Evolutionary conservation across 2,329 filamentous ascomycete species (phyloP).

Genomic region (Sclerotinia sclerotiorum): DNA sequence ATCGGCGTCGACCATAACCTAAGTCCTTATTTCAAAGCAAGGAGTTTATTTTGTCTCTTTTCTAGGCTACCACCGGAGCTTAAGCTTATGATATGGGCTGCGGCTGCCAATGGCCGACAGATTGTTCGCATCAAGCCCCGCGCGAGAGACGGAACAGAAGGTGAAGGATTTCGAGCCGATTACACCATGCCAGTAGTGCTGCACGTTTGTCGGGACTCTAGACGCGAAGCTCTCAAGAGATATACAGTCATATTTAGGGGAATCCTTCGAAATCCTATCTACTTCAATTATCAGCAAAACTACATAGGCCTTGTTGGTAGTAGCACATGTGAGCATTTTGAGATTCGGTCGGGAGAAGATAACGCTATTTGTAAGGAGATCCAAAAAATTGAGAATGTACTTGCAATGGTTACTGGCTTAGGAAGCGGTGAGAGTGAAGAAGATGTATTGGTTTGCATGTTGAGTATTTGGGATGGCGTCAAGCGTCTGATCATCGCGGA

Average conservation of each 20-base stretch:
- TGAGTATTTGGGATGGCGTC: background rate
- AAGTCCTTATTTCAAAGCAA: background rate
- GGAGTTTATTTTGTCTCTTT: conserved; percentile 5
- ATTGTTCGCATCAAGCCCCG: conserved; percentile 1
- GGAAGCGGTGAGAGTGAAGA: conserved; percentile 10
- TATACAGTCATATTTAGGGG: conserved; percentile 1
- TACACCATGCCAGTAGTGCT: conserved; percentile 3
- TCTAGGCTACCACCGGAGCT: background rate
- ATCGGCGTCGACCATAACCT: conserved; percentile 8
- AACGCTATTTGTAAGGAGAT: background rate
- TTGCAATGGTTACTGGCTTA: background rate
- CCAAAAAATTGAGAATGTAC: conserved; percentile 11
- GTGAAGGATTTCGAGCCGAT: background rate
- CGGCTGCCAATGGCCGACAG: conserved; percentile 1
- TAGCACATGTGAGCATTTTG: background rate
- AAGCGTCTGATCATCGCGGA: conserved; percentile 11
- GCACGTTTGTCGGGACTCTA: conserved; percentile 8
- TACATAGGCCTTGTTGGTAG: conserved; percentile 6
- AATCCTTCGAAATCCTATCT: background rate
- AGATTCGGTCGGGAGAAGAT: background rate
- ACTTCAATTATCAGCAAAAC: conserved; percentile 18
- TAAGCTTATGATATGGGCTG: conserved; percentile 13
- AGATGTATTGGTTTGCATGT: background rate
- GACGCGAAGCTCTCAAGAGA: conserved; percentile 11
- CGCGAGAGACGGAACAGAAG: background rate